Evolutionary conservation across 1,284 basidiomycete species (phyloP).

Genomic region (Stygiomarasmius scandens): DNA sequence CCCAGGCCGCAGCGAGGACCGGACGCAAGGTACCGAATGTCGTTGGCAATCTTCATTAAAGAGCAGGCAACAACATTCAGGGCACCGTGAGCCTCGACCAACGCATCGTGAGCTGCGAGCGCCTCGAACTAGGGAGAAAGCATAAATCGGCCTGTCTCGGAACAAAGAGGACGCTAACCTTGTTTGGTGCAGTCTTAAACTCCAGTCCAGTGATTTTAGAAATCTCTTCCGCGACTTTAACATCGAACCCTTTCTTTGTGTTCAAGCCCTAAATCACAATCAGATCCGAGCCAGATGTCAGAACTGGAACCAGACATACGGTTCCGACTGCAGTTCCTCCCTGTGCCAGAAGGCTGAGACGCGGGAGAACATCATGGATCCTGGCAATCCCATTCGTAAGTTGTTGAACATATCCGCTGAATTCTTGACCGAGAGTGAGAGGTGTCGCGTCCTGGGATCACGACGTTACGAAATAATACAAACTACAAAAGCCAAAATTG

Average conservation of each 20-base stretch:
- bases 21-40: constrained; percentile 97
- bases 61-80: constrained; percentile 95
- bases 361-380: constrained; percentile 82
- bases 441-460: constrained; percentile 89
- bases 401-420: constrained; percentile 98
- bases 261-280: constrained; percentile 77
- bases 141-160: constrained; percentile 58
- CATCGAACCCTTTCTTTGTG: constrained; percentile 96
- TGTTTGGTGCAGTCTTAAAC: constrained; percentile 98
- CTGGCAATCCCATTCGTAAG: constrained; percentile 90
- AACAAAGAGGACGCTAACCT: constrained; percentile 50
- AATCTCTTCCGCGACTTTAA: constrained; percentile 91
- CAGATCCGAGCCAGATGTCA: neutral
- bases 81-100: constrained; percentile 96
- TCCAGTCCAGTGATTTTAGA: constrained; percentile 88
- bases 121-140: constrained; percentile 81
- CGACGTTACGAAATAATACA: neutral
- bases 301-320: constrained; percentile 47
- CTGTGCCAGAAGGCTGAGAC: constrained; percentile 91
- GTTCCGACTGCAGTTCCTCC: constrained; percentile 99
- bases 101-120: constrained; percentile 94
- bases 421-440: constrained; percentile 97
- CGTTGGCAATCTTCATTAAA: constrained; percentile 99
- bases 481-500: neutral
- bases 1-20: constrained; percentile 98